A percentile compares a stretch with the other conserved stretches of the same genome.
Evolutionary conservation across 2,329 filamentous ascomycete genomes (phyloP).

Genomic region (Coniosporium tulheliwenetii): DNA sequence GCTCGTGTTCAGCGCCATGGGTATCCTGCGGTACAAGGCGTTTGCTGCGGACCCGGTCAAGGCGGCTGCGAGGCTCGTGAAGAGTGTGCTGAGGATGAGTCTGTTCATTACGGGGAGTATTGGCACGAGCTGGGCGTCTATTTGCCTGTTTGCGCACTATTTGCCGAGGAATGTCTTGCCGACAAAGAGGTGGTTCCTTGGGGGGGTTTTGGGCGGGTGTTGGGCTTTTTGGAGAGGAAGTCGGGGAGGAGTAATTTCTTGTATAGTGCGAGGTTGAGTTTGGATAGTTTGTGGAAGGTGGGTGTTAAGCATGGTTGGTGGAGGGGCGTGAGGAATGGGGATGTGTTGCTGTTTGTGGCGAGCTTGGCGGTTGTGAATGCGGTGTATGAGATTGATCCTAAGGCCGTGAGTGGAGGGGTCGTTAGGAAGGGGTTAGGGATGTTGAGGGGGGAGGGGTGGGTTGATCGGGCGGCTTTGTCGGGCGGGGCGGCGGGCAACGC

Average conservation of each 20-base stretch:
- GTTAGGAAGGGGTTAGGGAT: slow-evolving; percentile 61
- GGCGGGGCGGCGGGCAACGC: neutral
- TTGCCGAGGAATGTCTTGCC: slow-evolving; percentile 61
- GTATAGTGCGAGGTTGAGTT: slow-evolving; percentile 60
- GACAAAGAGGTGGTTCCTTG: slow-evolving; percentile 78
- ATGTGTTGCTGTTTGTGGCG: slow-evolving; percentile 68
- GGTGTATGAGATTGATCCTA: slow-evolving; percentile 58
- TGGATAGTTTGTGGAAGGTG: slow-evolving; percentile 82
- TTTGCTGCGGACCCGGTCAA: slow-evolving; percentile 56
- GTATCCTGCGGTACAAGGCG: slow-evolving; percentile 50
- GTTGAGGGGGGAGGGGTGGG: slow-evolving; percentile 60
- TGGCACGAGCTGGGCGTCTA: slow-evolving; percentile 71
- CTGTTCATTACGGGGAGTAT: slow-evolving; percentile 71
- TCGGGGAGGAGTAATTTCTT: slow-evolving; percentile 56
- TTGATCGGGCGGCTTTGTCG: slow-evolving; percentile 36
- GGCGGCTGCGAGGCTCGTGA: slow-evolving; percentile 49
- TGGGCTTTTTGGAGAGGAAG: slow-evolving; percentile 63
- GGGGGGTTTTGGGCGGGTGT: slow-evolving; percentile 69
- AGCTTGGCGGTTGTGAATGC: slow-evolving; percentile 65
- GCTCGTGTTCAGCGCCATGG: slow-evolving; percentile 54
- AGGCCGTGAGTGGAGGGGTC: slow-evolving; percentile 48
- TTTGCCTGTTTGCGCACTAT: slow-evolving; percentile 75
- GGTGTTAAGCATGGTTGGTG: slow-evolving; percentile 85
- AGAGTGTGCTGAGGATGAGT: slow-evolving; percentile 56
- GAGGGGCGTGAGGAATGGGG: slow-evolving; percentile 66